Conservation (phyloP, 164 flowering plant genomes). For the Kalanchoe fedtschenkoi region DNA sequence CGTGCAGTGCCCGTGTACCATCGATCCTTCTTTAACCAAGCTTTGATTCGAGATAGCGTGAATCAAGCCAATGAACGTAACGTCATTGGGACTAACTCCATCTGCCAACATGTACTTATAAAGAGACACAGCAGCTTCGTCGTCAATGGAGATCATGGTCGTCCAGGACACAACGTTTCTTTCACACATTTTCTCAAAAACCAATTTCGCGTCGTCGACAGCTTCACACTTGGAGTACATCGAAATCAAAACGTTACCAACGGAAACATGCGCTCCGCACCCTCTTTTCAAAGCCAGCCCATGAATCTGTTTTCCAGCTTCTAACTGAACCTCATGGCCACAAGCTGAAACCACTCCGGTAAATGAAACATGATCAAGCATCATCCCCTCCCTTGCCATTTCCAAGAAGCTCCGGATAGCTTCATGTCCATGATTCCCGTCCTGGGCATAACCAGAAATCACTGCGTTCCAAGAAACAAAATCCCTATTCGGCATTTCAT, state of each 20-base stretch:
- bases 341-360: slow-evolving; percentile 62
- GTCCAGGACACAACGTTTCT: slow-evolving; percentile 90
- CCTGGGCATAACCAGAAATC: slow-evolving; percentile 66
- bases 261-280: slow-evolving; percentile 39
- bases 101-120: slow-evolving; percentile 58
- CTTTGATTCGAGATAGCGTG: slow-evolving; percentile 39
- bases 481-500: slow-evolving; percentile 54
- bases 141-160: slow-evolving; percentile 55
- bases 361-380: slow-evolving; percentile 67
- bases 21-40: slow-evolving; percentile 38
- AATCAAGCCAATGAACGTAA: slow-evolving; percentile 64
- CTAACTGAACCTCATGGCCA: slow-evolving; percentile 51
- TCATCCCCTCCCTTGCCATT: slow-evolving; percentile 48
- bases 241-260: slow-evolving; percentile 69
- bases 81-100: slow-evolving; percentile 79
- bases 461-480: slow-evolving; percentile 79
- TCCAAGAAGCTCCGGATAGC: slow-evolving; percentile 38
- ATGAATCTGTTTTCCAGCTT: slow-evolving; percentile 59
- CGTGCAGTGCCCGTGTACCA: slow-evolving; percentile 56
- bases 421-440: slow-evolving; percentile 42
- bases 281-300: slow-evolving; percentile 48
- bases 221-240: slow-evolving; percentile 55
- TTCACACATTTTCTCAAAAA: slow-evolving; percentile 47
- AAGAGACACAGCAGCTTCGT: slow-evolving; percentile 40
- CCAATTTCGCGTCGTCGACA: slow-evolving; percentile 36